Conservation (phyloP, 441 rosid species). For the Brassica balearica region DNA sequence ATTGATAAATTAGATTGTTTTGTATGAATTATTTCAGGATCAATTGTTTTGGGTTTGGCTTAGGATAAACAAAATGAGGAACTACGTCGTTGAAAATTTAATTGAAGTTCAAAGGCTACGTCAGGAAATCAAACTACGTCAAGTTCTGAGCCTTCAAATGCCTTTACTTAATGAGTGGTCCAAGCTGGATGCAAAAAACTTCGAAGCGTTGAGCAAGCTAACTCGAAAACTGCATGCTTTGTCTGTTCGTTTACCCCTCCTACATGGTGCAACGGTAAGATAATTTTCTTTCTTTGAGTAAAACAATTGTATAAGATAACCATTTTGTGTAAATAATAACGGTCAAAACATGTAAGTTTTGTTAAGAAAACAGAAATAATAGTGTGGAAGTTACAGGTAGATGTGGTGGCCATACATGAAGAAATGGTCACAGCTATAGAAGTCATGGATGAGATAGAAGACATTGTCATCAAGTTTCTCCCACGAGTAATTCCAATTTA, state of each 20-base stretch:
- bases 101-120: constrained; percentile 50
- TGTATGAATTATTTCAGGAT: constrained; percentile 46
- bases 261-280: constrained; percentile 59
- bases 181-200: constrained; percentile 55
- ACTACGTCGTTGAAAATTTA: constrained; percentile 46
- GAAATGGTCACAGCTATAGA: constrained; percentile 57
- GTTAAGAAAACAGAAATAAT: not conserved
- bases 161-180: constrained; percentile 59
- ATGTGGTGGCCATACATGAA: constrained; percentile 51
- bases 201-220: constrained; percentile 64
- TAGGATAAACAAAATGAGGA: constrained; percentile 51
- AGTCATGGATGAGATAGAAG: constrained; percentile 57
- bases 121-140: constrained; percentile 52
- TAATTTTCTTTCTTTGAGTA: not conserved
- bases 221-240: constrained; percentile 67
- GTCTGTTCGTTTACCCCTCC: constrained; percentile 54
- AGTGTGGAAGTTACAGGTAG: constrained; percentile 34
- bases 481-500: constrained; percentile 49
- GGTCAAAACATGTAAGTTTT: not conserved
- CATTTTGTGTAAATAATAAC: too few relatives aligned
- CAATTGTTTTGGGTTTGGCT: constrained; percentile 62
- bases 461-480: constrained; percentile 42
- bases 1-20: not conserved
- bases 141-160: constrained; percentile 57
- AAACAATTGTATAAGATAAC: not conserved